Percentiles rank a stretch among this genome's conserved stretches.
phyloP scores from a whole-genome alignment of 148 eudicot species.

The Vaccinium myrtillus region DNA sequence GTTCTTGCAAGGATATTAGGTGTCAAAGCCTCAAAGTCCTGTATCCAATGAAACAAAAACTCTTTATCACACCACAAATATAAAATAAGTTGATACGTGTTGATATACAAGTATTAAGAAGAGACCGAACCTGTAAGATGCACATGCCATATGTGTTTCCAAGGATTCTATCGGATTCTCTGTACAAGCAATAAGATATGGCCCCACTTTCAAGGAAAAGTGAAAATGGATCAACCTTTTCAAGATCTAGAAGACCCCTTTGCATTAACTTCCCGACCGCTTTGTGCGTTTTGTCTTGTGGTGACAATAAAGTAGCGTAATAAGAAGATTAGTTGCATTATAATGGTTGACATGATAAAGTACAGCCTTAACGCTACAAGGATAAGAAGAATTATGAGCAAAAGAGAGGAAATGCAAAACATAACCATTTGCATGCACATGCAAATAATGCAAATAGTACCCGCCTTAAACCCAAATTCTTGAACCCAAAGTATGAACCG shows the following conservation, averaged over 20 bases:
- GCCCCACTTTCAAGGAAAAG: conserved; percentile 71
- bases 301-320: conserved; percentile 27
- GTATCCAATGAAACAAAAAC: conserved; percentile 7
- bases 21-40: conserved; percentile 96
- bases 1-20: conserved; percentile 94
- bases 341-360: background rate
- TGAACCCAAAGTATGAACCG: background rate
- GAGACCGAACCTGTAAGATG: conserved; percentile 64
- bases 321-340: background rate
- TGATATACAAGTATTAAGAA: background rate
- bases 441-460: background rate
- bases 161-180: conserved; percentile 80
- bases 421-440: background rate
- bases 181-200: conserved; percentile 68
- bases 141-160: conserved; percentile 97
- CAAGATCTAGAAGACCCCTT: conserved; percentile 74
- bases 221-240: conserved; percentile 69
- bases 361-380: background rate
- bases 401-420: background rate
- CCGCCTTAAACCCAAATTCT: background rate
- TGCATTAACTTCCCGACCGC: conserved; percentile 54
- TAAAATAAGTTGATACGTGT: background rate
- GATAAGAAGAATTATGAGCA: background rate
- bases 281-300: conserved; percentile 75
- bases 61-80: background rate